These are phyloP conservation scores for Sugiyamaella lignohabitans DNA, from an alignment of 805 yeast species.

Conservation along the genomic window DNA sequence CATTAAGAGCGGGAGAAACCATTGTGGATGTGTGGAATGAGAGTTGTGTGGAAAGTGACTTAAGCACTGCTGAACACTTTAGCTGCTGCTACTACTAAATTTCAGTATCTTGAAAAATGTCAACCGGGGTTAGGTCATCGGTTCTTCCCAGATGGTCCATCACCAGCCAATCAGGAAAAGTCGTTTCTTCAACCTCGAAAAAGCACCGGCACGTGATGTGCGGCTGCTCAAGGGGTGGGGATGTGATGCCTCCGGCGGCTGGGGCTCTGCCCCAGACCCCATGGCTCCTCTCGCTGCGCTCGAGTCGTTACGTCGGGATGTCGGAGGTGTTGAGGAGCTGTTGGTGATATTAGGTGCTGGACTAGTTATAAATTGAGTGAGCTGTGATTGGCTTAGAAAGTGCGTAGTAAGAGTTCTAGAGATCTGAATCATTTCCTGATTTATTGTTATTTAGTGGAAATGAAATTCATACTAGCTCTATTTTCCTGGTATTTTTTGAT, in stretches of 20 bases:
- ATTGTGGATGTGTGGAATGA: conserved; percentile 6
- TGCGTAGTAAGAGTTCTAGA: no score
- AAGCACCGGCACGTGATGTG: not conserved
- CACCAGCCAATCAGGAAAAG: not conserved
- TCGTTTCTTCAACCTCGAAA: not conserved
- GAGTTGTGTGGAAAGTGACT: no score
- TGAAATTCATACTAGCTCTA: no score
- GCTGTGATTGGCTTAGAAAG: no score
- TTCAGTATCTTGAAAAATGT: not conserved
- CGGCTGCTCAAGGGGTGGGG: not conserved
- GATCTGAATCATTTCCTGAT: no score
- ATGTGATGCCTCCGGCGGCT: not conserved
- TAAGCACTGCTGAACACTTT: no score
- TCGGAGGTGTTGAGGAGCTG: no score
- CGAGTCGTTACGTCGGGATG: no score
- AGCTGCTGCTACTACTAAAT: not conserved
- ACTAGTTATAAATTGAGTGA: no score
- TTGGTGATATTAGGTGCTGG: no score
- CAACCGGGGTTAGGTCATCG: not conserved
- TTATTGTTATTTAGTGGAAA: no score
- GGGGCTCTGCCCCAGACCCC: not conserved
- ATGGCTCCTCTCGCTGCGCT: not conserved
- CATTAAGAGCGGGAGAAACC: conserved; percentile 22
- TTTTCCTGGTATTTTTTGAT: no score
- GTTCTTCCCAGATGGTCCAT: not conserved